Conservation (phyloP, 2,329 filamentous ascomycete species). For the Zasmidium cellare region DNA sequence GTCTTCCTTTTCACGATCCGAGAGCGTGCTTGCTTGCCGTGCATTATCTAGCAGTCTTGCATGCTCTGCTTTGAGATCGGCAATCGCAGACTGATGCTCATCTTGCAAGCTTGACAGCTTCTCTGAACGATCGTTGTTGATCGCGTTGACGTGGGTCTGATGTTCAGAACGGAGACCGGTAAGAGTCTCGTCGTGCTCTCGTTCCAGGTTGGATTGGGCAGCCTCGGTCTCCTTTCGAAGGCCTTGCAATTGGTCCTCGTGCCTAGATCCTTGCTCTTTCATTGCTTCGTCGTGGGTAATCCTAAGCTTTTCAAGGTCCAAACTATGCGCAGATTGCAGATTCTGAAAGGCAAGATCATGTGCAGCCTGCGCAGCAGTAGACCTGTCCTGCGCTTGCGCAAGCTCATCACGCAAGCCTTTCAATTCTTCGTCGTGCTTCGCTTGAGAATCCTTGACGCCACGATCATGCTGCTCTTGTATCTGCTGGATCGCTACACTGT, state of each 20-base stretch:
- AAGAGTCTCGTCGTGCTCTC: not conserved
- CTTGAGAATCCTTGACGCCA: not conserved
- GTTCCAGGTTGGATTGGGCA: not conserved
- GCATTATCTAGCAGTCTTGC: not conserved
- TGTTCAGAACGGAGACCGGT: not conserved
- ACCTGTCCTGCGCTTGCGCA: not conserved
- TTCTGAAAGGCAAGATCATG: constrained; percentile 6
- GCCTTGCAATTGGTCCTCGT: constrained; percentile 13
- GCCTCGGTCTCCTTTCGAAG: constrained; percentile 11
- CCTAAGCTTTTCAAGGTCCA: not conserved
- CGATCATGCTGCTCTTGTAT: constrained; percentile 10
- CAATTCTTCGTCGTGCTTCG: constrained; percentile 8
- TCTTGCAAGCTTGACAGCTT: not conserved
- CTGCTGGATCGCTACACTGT: constrained; percentile 3
- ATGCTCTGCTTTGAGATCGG: not conserved
- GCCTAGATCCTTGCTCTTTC: not conserved
- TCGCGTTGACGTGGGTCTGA: not conserved
- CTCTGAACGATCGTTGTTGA: not conserved
- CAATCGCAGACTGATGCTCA: not conserved
- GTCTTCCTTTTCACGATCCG: not conserved
- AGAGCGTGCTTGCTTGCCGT: not conserved
- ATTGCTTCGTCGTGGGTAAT: not conserved
- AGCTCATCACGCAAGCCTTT: constrained; percentile 6
- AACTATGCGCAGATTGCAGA: not conserved
- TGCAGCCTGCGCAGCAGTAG: not conserved